phyloP scores from a whole-genome alignment of 805 yeast species.

The Yarrowia sp. region DNA sequence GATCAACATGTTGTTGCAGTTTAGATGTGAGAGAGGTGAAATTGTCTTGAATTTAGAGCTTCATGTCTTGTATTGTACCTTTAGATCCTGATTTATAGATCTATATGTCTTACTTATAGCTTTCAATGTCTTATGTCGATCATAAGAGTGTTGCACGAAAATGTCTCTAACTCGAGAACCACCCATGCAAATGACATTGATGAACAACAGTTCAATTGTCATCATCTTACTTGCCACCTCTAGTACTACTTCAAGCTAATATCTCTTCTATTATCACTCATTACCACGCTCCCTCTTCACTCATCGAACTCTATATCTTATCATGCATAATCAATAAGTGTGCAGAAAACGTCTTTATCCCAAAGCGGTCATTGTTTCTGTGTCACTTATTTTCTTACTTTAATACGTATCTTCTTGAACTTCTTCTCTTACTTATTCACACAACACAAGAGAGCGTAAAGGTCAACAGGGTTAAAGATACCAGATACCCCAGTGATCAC shows the following conservation, averaged over 20 bases:
- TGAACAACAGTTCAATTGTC: too few relatives aligned
- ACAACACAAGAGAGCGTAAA: not conserved
- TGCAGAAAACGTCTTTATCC: conserved; percentile 9
- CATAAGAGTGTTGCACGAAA: too few relatives aligned
- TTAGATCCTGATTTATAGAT: too few relatives aligned
- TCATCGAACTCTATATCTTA: not conserved
- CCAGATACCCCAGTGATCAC: not conserved
- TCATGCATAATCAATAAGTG: conserved; percentile 2
- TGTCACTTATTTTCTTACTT: not conserved
- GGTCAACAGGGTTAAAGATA: too few relatives aligned
- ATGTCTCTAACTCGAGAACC: not conserved
- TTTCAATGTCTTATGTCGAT: too few relatives aligned
- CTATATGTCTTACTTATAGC: too few relatives aligned
- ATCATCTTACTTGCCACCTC: too few relatives aligned
- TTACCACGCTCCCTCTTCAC: not conserved
- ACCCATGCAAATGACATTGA: not conserved
- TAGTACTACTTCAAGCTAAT: too few relatives aligned
- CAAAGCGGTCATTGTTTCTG: not conserved
- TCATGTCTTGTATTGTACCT: too few relatives aligned
- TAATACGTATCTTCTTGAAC: not conserved
- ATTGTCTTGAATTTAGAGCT: too few relatives aligned
- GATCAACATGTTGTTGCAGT: conserved; percentile 10
- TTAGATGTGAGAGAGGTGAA: not conserved
- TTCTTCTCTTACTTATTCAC: conserved; percentile 1
- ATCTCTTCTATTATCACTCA: too few relatives aligned